phyloP scores from a whole-genome alignment of 1,284 basidiomycete genomes.

The Cryptococcus sp. region DNA sequence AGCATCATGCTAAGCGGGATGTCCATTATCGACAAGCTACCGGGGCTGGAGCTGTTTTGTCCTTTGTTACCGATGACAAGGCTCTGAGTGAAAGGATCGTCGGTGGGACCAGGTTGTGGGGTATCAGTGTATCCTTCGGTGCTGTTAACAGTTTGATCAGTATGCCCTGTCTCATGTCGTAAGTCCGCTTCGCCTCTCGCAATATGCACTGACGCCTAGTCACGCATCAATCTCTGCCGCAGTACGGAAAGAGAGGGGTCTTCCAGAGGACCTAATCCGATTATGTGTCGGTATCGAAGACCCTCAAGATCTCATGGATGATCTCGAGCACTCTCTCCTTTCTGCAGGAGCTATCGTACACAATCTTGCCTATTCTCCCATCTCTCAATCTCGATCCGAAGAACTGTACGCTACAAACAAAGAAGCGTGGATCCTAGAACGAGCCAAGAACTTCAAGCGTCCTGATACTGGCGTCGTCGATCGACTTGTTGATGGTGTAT shows the following conservation, averaged over 20 bases:
- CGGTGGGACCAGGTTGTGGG: conserved; percentile 88
- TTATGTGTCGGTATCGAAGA: conserved; percentile 99
- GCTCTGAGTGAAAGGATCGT: conserved; percentile 88
- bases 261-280: conserved; percentile 96
- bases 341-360: conserved; percentile 77
- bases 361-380: conserved; percentile 25
- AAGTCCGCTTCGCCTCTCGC: conserved; percentile 47
- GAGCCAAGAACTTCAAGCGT: conserved; percentile 41
- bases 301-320: conserved; percentile 84
- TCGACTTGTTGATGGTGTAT: conserved; percentile 31
- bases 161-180: conserved; percentile 99
- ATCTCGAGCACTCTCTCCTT: conserved; percentile 87
- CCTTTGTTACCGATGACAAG: conserved; percentile 91
- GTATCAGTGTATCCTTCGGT: conserved; percentile 96
- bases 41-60: conserved; percentile 90
- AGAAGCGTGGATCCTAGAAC: conserved; percentile 40
- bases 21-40: conserved; percentile 83
- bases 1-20: conserved; percentile 75
- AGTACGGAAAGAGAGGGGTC: conserved; percentile 82
- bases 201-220: conserved; percentile 49
- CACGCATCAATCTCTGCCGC: conserved; percentile 97
- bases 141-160: conserved; percentile 97
- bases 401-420: conserved; percentile 36
- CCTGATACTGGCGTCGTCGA: conserved; percentile 20
- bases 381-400: conserved; percentile 24